Evolutionary conservation across 345 rosid species (phyloP), one percentile per base, ranked within the genome.

Genomic region (Camelina laxa): DNA sequence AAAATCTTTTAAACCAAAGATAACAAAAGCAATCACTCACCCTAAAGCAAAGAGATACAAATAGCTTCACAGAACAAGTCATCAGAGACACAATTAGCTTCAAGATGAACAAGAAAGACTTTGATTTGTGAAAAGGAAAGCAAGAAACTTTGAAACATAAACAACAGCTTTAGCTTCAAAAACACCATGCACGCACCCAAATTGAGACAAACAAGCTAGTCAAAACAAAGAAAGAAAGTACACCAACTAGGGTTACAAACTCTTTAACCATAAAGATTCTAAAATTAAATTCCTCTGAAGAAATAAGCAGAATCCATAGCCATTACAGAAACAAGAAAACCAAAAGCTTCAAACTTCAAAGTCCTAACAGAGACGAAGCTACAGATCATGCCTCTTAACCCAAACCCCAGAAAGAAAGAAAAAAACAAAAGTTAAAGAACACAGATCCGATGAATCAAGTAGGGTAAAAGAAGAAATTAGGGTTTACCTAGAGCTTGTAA

Each of bases 391-490:
- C 21, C 6, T 14, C 27, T 5, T 13, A 61, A 39, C 21, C 21
- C 35, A 57, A 57, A 73, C 10, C 48, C 57, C 33, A 5, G 6
- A 41, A 16, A 45, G 6, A 14, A 53, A 16, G 9, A 24, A 4
- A n/a, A n/a, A 16, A 16, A 69, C 3, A 6, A 13, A 42, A 57
- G n/a, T 39, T 5, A n/a, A 24, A 53, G 19, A 38, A 9, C 60
- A 56, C 56, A 70, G 76, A 77, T 70, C 76, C 80, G 72, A 70
- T 27, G 39, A 77, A 9, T 76, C 53, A n/a, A 70, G 58, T 50
- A 42, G 12, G 9, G 14, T 62, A 57, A 14, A 69, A 45, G 67
- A 47, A 77, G 39, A 77, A 70, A 58, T 65, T 65, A 71, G 72
- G 76, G 58, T 65, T 71, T 50, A 77, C 56, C 72, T 64, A 57